Evolutionary conservation across 202 grass and related monocot species (phyloP).

Genomic region (Schoenoplectus tabernaemontani): DNA sequence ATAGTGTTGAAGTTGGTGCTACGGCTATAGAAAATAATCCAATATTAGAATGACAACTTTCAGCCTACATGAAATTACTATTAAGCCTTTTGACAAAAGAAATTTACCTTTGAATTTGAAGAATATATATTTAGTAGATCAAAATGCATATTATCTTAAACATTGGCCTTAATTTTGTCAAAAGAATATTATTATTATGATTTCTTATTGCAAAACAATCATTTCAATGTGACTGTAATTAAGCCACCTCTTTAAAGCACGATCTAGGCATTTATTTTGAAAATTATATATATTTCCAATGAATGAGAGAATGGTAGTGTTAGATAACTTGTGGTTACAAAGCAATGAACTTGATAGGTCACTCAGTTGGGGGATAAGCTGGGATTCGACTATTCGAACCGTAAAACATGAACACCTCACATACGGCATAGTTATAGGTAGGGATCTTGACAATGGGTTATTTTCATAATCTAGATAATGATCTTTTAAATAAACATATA

Average conservation of each 20-base stretch:
- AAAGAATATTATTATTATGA: not conserved
- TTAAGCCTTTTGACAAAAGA: too few species aligned
- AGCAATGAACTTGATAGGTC: conserved; percentile 1
- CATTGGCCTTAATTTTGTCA: not conserved
- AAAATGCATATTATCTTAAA: not conserved
- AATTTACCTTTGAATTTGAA: not conserved
- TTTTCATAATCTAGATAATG: too few species aligned
- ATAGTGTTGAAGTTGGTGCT: too few species aligned
- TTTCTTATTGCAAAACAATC: not conserved
- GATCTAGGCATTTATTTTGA: not conserved
- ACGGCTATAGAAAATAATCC: not conserved
- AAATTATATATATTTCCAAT: not conserved
- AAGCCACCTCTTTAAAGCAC: not conserved
- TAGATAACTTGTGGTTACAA: not conserved
- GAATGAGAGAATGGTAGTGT: not conserved
- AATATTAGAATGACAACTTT: not conserved
- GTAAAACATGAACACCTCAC: too few species aligned
- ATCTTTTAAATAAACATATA: too few species aligned
- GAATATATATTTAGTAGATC: not conserved
- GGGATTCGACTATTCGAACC: not conserved
- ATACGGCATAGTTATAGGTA: too few species aligned
- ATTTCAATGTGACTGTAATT: not conserved
- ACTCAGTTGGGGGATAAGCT: not conserved
- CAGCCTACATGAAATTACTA: not conserved
- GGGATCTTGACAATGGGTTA: too few species aligned